A percentile compares a stretch with the other conserved stretches of the same genome.
These are phyloP conservation scores for Tetradesmus obliquus DNA, from an alignment of 139 green algal genomes.

Conservation along the genomic window DNA sequence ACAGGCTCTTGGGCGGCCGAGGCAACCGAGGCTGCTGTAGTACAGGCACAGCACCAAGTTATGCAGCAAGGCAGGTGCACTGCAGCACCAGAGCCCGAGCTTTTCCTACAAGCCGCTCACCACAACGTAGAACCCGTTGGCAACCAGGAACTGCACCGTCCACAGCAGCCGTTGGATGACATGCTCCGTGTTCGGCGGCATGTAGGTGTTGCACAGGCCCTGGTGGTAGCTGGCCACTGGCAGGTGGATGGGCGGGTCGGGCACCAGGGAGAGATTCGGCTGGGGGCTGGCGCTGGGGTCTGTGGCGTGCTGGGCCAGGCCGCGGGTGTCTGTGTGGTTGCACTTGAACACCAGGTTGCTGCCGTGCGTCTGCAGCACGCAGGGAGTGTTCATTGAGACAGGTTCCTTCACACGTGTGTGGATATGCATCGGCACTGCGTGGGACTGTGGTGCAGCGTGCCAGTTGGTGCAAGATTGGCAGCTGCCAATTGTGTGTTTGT, in stretches of 20 bases:
- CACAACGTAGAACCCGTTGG: slow-evolving; percentile 49
- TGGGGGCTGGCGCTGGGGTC: neutral
- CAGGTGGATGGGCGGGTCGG: slow-evolving; percentile 14
- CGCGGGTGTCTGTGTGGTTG: neutral
- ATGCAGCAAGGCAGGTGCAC: no score
- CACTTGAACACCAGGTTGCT: neutral
- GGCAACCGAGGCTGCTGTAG: no score
- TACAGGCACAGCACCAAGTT: no score
- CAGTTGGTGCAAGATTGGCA: no score
- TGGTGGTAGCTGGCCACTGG: neutral
- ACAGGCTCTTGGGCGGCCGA: no score
- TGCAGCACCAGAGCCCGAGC: neutral
- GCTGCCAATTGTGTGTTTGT: no score
- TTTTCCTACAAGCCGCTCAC: neutral
- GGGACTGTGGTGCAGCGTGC: no score
- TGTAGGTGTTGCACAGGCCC: slow-evolving; percentile 40
- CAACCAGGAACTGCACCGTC: slow-evolving; percentile 36
- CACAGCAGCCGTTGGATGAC: slow-evolving; percentile 33
- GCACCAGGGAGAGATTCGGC: neutral
- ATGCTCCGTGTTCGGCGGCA: neutral
- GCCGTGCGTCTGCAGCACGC: neutral
- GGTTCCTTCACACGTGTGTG: no score
- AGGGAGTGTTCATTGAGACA: no score
- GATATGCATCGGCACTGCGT: no score
- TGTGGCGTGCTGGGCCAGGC: neutral